Base-by-base conservation (phyloP, 2,329 filamentous ascomycete species). In the Pseudogymnoascus sp. region DNA sequence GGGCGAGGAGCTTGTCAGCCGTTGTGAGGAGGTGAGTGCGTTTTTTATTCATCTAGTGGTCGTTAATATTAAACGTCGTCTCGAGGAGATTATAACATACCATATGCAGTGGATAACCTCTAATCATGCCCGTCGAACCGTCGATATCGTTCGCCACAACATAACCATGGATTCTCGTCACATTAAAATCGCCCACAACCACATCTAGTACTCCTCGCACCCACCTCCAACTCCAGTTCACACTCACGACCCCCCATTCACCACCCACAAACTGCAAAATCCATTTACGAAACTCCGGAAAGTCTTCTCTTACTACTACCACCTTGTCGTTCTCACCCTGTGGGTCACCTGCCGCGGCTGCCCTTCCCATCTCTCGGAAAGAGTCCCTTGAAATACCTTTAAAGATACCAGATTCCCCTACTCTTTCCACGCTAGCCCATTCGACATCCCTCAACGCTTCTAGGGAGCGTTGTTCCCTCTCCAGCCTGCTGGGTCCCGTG, bases 321-420 rank as follows among this genome's bases (percentile, higher is more conserved):
- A 6, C 16, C 28, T 5, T 8, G 14, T 56, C 16, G 2, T 56
- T 22, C 16, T 3, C 8, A 35, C 5, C 10, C 10, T 56, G 2
- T 4, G 10, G n/a, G n/a, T 26, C 65, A 35, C 40, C 53, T 37
- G 19, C 10, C 1, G 66, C 65, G 5, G 66, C 65, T 4, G 64
- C 60, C 33, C 56, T 56, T 16, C 68, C 71, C 41, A 63, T 63
- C 10, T 46, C 19, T 16, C 62, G 41, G 68, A 67, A 70, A 19
- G 65, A 35, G 1, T 59, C 40, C 12, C 61, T 59, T 16, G 11
- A 14, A 50, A 73, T 66, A 3, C 62, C 68, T 11, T 62, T 59
- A 50, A 72, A 73, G 2, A 74, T 65, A 7, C 67, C 66, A 11
- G 67, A 69, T 12, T 40, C 35, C 28, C 68, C 68, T 7, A 74